Evolutionary conservation across 129 eudicot species (phyloP), one percentile per base, ranked within the genome.

Genomic region (Helianthus annuus): DNA sequence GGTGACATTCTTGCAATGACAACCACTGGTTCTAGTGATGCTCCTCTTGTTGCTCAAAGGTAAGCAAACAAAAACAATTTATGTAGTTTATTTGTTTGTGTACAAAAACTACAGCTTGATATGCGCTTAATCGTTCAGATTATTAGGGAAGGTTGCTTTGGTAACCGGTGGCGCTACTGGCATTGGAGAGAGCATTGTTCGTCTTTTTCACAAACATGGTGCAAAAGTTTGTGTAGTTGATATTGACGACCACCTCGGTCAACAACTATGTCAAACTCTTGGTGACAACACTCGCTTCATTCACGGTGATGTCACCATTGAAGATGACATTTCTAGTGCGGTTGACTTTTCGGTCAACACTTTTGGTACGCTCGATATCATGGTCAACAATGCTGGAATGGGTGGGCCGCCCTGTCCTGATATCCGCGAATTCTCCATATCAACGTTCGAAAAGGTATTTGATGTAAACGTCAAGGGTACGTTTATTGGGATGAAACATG

Each of bases 141-240:
- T 93, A 74, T 69, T 84, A 55, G 98, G 97, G 64, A 87, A 83
- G 84, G 96, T 87, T 39, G 96, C 98, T 24, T 69, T 93, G 70
- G 96, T 93, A 68, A 90, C 98, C 10, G 98, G 98, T 34, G 98
- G 97, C 55, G 92, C 97, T 12, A 70, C 87, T 15, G 98, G 98
- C 38, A 93, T 93, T 22, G 98, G 98, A 57, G 97, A 87, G 82
- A 82, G 92, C 85, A 93, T 89, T 19, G 97, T 90, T 10, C 96
- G 96, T 7, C 77, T 93, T 32, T 93, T 93, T 42, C 91, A 83
- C 68, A 82, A 71, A 69, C 98, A 93, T 16, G 96, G 98, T 59
- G 92, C 98, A 65, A 84, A 84, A 78, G 92, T 89, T 14, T 87
- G 95, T 59, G 51, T 93, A 32, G 92, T 84, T 1, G 98, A 93